Base-by-base conservation (phyloP, 2,329 filamentous ascomycete species). In the Colletotrichum limetticola region DNA sequence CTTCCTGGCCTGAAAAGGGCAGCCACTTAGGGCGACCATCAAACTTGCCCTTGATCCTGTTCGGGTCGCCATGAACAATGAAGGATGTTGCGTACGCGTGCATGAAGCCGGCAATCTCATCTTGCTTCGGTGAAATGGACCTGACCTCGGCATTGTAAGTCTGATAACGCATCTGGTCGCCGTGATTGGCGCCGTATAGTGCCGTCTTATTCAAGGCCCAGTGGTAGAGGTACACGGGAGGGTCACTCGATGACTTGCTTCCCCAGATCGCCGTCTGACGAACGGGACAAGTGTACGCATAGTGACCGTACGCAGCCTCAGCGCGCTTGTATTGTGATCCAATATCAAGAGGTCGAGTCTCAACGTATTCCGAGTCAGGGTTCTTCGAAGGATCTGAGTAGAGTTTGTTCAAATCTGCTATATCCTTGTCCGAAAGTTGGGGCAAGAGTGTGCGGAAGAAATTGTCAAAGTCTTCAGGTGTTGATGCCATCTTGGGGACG, bases 241-340 rank as follows among this genome's bases (percentile, higher is more conserved):
- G 62, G 28, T 78, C 42, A n/a, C 19, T 46, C 9, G 42, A 19
- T n/a, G 42, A 46, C 42, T n/a, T 46, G 19, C 42, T 46, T 66
- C 72, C 76, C 74, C 72, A 75, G 24, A 67, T 61, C 6, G 85
- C 87, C 0, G 86, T 89, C 75, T 89, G 87, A 0, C 86, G 82
- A 0, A 87, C 87, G 0, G 88, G 87, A 0, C 85, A 84, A 0
- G 88, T 83, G 64, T 90, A 90, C 0, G 87, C 87, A 64, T 88
- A 90, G 71, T 90, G 85, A 0, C 83, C 87, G 57, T 90, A 90
- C 0, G 87, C 86, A 2, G 85, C 85, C 74, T 89, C 87, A 3
- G 88, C 81, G 2, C 88, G 87, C 69, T 87, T 89, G 76, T 87
- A 91, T 77, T 89, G 87, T 0, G 82, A 64, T 0, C 88, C 88